A percentile compares a stretch with the other conserved stretches of the same genome.
These are phyloP conservation scores for Starmerella bombicola DNA, from an alignment of 805 yeast genomes.

Conservation along the genomic window DNA sequence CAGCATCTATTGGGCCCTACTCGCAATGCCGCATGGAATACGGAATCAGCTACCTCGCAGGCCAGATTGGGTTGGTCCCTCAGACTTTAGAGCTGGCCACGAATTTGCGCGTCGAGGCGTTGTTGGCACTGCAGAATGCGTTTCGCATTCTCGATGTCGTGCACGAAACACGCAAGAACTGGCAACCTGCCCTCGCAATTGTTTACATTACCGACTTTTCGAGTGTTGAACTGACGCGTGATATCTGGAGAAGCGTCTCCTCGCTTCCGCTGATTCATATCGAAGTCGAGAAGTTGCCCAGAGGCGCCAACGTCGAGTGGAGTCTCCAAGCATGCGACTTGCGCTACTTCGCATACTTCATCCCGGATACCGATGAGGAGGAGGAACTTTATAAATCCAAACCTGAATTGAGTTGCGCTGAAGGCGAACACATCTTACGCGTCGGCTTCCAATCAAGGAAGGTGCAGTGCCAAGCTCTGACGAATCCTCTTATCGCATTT, in stretches of 20 bases:
- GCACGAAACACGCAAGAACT: conserved; percentile 29
- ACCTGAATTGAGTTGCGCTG: conserved; percentile 9
- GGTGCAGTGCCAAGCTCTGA: not conserved
- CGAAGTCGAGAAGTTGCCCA: conserved; percentile 23
- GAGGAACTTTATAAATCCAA: conserved; percentile 17
- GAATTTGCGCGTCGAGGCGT: conserved; percentile 28
- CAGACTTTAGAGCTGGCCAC: conserved; percentile 42
- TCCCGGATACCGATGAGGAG: conserved; percentile 20
- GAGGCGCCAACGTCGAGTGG: conserved; percentile 26
- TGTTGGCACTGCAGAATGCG: conserved; percentile 64
- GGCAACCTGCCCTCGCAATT: conserved; percentile 35
- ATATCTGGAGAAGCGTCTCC: conserved; percentile 11
- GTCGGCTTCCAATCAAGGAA: conserved; percentile 14
- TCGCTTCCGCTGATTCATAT: conserved; percentile 20
- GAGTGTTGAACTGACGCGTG: conserved; percentile 3
- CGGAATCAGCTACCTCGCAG: conserved; percentile 56
- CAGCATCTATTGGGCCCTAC: conserved; percentile 95
- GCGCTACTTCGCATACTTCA: conserved; percentile 14
- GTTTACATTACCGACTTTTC: conserved; percentile 40
- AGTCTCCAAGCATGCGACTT: conserved; percentile 18
- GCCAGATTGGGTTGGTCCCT: conserved; percentile 84
- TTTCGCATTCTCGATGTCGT: conserved; percentile 47
- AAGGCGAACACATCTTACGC: conserved; percentile 4
- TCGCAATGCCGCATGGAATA: conserved; percentile 61
- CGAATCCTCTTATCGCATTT: not conserved